phyloP scores from a whole-genome alignment of 108 stramenopile species.

The Chaetoceros tenuissimus region DNA sequence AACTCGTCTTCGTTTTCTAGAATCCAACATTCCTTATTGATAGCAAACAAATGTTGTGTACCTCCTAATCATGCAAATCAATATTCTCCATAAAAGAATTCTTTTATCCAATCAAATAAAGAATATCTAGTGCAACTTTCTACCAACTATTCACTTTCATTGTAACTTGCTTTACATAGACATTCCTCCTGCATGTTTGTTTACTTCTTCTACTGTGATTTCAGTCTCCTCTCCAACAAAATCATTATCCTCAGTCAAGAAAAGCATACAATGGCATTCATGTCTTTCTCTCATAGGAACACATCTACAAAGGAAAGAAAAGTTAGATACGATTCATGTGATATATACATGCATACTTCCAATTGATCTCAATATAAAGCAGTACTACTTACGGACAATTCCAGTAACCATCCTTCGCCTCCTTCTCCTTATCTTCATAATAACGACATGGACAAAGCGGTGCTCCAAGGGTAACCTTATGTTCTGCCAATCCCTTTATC shows the following conservation, averaged over 20 bases:
- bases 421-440: slow-evolving; percentile 87
- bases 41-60: no score
- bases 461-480: slow-evolving; percentile 77
- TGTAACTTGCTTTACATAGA: no score
- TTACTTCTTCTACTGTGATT: slow-evolving; percentile 32
- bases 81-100: no score
- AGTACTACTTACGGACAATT: slow-evolving; percentile 71
- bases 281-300: slow-evolving; percentile 55
- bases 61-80: no score
- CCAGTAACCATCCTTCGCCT: slow-evolving; percentile 82
- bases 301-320: slow-evolving; percentile 10
- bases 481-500: slow-evolving; percentile 84
- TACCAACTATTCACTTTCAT: no score
- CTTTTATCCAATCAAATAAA: no score
- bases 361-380: slow-evolving; percentile 1
- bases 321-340: no score
- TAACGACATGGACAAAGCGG: slow-evolving; percentile 88
- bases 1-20: no score
- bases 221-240: slow-evolving; percentile 54
- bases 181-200: slow-evolving; percentile 21
- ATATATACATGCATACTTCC: no score
- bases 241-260: slow-evolving; percentile 76
- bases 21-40: no score
- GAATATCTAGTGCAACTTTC: no score
- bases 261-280: slow-evolving; percentile 88